Evolutionary conservation across 1,284 basidiomycete species (phyloP).

Genomic region (Ganoderma leucocontextum): DNA sequence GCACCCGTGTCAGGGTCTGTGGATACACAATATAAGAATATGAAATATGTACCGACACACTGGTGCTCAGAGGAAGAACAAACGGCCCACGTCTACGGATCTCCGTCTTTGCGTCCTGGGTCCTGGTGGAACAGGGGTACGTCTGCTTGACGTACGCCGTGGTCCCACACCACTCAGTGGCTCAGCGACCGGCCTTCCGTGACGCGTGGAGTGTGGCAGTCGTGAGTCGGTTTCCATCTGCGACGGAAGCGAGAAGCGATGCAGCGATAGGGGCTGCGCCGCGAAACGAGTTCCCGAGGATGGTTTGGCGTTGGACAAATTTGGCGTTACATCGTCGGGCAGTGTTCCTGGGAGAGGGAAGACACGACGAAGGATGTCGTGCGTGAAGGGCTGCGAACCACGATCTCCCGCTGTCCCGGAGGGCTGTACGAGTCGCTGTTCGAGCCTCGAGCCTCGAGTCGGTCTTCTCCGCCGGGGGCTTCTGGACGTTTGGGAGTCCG

Average conservation of each 20-base stretch:
- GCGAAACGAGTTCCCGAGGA: background rate
- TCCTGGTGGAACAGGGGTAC: constrained; percentile 1
- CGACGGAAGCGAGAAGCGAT: constrained; percentile 3
- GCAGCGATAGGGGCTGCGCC: background rate
- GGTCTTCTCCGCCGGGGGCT: background rate
- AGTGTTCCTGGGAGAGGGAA: background rate
- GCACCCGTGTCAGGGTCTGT: background rate
- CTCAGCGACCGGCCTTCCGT: background rate
- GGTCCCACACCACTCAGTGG: background rate
- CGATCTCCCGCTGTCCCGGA: background rate
- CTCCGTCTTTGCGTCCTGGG: background rate
- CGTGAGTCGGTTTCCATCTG: constrained; percentile 2
- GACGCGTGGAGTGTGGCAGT: background rate
- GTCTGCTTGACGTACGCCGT: constrained; percentile 1
- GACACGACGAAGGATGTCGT: background rate
- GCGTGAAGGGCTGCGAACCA: constrained; percentile 1
- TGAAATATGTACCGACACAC: background rate
- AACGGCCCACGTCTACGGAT: background rate
- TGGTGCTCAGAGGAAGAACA: background rate
- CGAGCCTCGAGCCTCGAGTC: background rate
- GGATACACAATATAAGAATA: background rate
- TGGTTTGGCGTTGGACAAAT: background rate
- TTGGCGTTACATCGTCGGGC: background rate
- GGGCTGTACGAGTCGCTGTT: background rate
- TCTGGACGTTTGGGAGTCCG: background rate